Conservation (phyloP, 352 stramenopile genomes). For the Globisporangium parvum region DNA sequence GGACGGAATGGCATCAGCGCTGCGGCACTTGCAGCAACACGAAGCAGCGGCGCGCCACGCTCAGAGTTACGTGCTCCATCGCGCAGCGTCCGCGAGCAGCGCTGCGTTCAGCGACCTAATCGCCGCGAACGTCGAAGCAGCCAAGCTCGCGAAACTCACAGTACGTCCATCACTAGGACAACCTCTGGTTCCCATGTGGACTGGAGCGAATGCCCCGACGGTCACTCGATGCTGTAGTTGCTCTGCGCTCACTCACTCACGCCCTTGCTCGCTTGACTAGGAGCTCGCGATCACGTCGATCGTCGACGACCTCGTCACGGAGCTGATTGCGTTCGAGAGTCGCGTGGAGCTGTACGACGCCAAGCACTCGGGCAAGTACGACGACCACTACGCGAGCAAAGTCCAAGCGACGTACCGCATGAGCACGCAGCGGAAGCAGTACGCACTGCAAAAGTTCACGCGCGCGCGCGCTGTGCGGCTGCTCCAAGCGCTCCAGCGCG, state of each 20-base stretch:
- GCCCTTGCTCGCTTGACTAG: constrained; percentile 12
- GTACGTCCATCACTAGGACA: constrained; percentile 9
- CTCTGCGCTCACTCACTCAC: neutral
- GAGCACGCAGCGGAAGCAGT: constrained; percentile 55
- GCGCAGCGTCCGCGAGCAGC: constrained; percentile 10
- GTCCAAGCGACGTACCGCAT: constrained; percentile 67
- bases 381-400: constrained; percentile 67
- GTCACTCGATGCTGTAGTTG: too few species aligned
- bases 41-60: constrained; percentile 41
- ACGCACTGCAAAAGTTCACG: constrained; percentile 33
- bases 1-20: constrained; percentile 23
- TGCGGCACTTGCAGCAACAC: constrained; percentile 36
- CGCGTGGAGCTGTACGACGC: constrained; percentile 43
- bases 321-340: constrained; percentile 53
- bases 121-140: constrained; percentile 22
- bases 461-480: constrained; percentile 47
- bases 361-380: constrained; percentile 51
- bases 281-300: constrained; percentile 44
- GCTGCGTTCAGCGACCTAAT: constrained; percentile 18
- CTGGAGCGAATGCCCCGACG: too few species aligned
- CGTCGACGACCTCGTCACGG: constrained; percentile 51
- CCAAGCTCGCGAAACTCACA: constrained; percentile 32
- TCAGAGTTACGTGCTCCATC: constrained; percentile 23
- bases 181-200: too few species aligned
- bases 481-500: constrained; percentile 63